A percentile compares a stretch with the other conserved stretches of the same genome.
Conservation (phyloP, 345 rosid species). For the Aurinia saxatilis region DNA sequence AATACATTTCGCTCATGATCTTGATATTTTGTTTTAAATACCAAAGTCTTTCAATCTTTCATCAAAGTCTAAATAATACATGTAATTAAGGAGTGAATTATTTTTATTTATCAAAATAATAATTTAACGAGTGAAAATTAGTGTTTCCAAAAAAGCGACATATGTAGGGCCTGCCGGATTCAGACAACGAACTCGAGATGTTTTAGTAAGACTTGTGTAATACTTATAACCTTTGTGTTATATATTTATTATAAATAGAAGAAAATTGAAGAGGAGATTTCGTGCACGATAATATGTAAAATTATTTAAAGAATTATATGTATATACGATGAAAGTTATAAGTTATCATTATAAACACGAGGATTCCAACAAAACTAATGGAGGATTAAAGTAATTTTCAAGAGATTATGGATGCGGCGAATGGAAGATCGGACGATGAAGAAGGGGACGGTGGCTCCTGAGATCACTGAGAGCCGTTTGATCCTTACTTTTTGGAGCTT, state of each 20-base stretch:
- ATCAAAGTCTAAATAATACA: conserved; percentile 4
- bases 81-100: background rate
- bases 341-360: conserved; percentile 6
- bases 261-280: background rate
- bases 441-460: conserved; percentile 27
- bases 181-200: background rate
- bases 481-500: conserved; percentile 24
- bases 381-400: background rate
- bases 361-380: conserved; percentile 14
- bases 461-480: conserved; percentile 25
- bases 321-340: conserved; percentile 1
- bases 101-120: background rate
- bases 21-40: background rate
- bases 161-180: conserved; percentile 19
- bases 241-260: background rate
- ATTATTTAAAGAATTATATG: background rate
- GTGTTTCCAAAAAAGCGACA: conserved; percentile 31
- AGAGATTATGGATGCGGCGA: conserved; percentile 24
- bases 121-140: conserved; percentile 7
- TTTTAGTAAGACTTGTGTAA: no score
- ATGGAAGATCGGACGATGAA: conserved; percentile 24
- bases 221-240: no score
- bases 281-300: conserved; percentile 29
- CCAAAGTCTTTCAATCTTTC: conserved; percentile 6
- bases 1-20: background rate